These are phyloP conservation scores for Avena sativa DNA, from an alignment of 176 grass and related monocot species.

Conservation along the genomic window DNA sequence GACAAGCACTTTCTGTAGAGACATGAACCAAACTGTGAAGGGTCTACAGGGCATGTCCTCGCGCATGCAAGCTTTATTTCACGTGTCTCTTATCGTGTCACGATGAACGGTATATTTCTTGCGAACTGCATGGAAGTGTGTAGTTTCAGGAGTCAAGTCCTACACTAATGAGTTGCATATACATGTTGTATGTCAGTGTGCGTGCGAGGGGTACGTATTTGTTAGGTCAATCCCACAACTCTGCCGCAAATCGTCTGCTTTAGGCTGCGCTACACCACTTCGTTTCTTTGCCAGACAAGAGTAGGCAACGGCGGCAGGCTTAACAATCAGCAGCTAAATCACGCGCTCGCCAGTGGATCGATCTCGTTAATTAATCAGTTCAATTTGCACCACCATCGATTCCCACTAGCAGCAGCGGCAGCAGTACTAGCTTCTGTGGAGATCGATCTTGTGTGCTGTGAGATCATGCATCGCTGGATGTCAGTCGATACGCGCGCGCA, in stretches of 20 bases:
- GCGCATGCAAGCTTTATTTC: neutral
- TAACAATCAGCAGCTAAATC: neutral
- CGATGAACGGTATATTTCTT: no score
- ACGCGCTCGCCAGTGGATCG: neutral
- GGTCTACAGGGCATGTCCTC: neutral
- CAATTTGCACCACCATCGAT: neutral
- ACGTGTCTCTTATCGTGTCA: neutral
- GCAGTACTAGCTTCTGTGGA: no score
- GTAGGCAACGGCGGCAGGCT: neutral
- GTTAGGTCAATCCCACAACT: neutral
- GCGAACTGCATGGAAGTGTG: no score
- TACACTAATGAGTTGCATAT: no score
- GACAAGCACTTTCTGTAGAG: neutral
- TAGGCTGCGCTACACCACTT: neutral
- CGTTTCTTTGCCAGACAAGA: no score
- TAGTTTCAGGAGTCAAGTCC: no score
- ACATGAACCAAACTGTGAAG: neutral
- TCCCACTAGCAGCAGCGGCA: neutral
- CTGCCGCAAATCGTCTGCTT: no score
- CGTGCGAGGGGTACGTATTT: neutral
- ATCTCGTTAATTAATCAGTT: neutral
- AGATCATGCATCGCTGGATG: no score
- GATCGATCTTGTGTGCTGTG: no score
- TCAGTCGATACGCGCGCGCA: no score
- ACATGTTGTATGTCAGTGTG: no score